phyloP scores from a whole-genome alignment of 768 basidiomycete species.

The Coprinopsis sp. region DNA sequence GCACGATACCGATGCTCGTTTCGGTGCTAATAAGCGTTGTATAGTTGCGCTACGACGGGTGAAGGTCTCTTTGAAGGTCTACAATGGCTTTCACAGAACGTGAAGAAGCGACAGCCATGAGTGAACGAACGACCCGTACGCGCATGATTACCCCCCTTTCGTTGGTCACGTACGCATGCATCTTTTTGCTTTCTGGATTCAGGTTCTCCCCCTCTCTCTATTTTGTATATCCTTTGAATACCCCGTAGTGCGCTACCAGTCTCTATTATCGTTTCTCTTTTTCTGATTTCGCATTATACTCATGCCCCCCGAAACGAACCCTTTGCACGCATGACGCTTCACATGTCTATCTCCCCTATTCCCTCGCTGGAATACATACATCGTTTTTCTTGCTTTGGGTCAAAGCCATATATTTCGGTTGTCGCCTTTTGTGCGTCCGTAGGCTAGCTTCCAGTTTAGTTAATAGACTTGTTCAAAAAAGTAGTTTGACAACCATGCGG shows the following conservation, averaged over 20 bases:
- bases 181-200: slow-evolving; percentile 11
- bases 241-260: too few relatives aligned
- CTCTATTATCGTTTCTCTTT: too few relatives aligned
- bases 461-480: not conserved
- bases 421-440: not conserved
- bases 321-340: slow-evolving; percentile 31
- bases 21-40: not conserved
- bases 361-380: slow-evolving; percentile 14
- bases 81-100: slow-evolving; percentile 96
- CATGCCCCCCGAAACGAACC: slow-evolving; percentile 40
- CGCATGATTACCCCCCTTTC: not conserved
- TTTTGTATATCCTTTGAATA: slow-evolving; percentile 24
- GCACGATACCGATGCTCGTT: not conserved
- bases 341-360: slow-evolving; percentile 23
- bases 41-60: slow-evolving; percentile 91
- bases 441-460: not conserved
- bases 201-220: slow-evolving; percentile 17
- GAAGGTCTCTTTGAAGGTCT: slow-evolving; percentile 97
- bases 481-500: not conserved
- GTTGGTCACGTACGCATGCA: slow-evolving; percentile 1
- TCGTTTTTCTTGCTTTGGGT: slow-evolving; percentile 6
- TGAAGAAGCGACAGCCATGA: slow-evolving; percentile 86
- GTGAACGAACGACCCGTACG: not conserved
- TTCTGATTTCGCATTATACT: slow-evolving; percentile 20
- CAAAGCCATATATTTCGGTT: too few relatives aligned